Conservation (phyloP, 371 early-diverging fungal species). For the Umbelopsis sp. region DNA sequence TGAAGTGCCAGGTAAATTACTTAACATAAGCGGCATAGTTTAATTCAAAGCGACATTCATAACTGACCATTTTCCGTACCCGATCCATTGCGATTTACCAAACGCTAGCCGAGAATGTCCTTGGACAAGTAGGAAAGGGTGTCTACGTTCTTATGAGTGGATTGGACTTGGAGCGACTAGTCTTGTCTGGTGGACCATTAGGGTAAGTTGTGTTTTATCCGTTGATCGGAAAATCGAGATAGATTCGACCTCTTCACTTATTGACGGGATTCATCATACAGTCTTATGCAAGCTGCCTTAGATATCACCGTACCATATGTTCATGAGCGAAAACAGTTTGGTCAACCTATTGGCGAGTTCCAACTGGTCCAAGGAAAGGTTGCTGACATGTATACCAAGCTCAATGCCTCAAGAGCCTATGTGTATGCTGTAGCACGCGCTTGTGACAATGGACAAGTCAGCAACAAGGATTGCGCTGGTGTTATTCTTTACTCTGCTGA, state of each 20-base stretch:
- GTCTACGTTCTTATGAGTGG: conserved; percentile 98
- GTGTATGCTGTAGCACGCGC: conserved; percentile 93
- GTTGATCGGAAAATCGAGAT: too few relatives aligned
- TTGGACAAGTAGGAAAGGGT: conserved; percentile 87
- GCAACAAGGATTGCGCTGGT: conserved; percentile 95
- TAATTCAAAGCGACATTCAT: too few relatives aligned
- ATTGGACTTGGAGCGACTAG: conserved; percentile 91
- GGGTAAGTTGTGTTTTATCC: conserved; percentile 51
- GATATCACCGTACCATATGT: conserved; percentile 89
- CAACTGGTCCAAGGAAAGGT: conserved; percentile 94
- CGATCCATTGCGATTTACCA: too few relatives aligned
- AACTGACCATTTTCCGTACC: too few relatives aligned
- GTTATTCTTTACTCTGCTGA: conserved; percentile 96
- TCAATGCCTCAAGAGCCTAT: conserved; percentile 89
- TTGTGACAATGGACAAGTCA: conserved; percentile 79
- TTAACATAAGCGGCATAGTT: too few relatives aligned
- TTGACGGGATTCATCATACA: conserved; percentile 19
- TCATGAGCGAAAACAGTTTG: conserved; percentile 91
- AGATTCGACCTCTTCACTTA: too few relatives aligned
- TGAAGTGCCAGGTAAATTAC: conserved; percentile 76
- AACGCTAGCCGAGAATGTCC: conserved; percentile 77
- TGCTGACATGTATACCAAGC: conserved; percentile 97
- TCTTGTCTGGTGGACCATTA: conserved; percentile 92
- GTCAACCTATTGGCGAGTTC: conserved; percentile 86
- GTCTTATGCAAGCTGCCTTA: conserved; percentile 89